These are phyloP conservation scores for Heterobasidion annosum DNA, from an alignment of 1,284 basidiomycete genomes.

Conservation along the genomic window DNA sequence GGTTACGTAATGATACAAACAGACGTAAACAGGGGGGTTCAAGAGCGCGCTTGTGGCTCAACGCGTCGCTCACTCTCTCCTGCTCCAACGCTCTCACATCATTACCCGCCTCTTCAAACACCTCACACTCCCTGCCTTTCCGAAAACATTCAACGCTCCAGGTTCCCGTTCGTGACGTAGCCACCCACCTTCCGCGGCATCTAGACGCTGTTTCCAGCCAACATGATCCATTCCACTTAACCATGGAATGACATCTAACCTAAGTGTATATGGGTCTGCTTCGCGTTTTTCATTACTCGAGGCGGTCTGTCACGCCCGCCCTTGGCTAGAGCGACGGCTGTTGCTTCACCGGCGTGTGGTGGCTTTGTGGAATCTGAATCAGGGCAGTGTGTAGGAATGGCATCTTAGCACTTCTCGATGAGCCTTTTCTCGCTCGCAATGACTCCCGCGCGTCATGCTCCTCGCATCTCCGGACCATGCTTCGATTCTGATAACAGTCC, in stretches of 20 bases:
- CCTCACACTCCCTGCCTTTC: background rate
- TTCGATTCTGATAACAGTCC: background rate
- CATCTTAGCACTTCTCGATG: background rate
- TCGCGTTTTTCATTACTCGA: background rate
- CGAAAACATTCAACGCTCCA: background rate
- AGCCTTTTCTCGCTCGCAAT: background rate
- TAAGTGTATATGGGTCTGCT: constrained; percentile 1
- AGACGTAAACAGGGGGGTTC: too few species aligned
- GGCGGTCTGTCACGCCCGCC: background rate
- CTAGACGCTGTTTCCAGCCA: background rate
- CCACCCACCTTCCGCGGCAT: background rate
- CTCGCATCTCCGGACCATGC: background rate
- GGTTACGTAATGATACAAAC: too few species aligned
- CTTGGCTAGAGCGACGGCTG: background rate
- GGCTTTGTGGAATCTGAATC: background rate
- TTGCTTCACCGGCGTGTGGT: background rate
- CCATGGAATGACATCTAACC: constrained; percentile 1
- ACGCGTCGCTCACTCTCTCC: too few species aligned
- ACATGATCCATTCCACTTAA: background rate
- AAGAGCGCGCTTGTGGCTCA: too few species aligned
- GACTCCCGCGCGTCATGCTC: background rate
- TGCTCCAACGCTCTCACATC: too few species aligned
- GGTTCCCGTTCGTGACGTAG: background rate
- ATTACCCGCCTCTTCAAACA: too few species aligned
- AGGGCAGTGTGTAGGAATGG: background rate